A percentile compares a stretch with the other conserved stretches of the same genome.
Evolutionary conservation across 345 rosid species (phyloP).

Genomic region (Bruguiera sexangula): DNA sequence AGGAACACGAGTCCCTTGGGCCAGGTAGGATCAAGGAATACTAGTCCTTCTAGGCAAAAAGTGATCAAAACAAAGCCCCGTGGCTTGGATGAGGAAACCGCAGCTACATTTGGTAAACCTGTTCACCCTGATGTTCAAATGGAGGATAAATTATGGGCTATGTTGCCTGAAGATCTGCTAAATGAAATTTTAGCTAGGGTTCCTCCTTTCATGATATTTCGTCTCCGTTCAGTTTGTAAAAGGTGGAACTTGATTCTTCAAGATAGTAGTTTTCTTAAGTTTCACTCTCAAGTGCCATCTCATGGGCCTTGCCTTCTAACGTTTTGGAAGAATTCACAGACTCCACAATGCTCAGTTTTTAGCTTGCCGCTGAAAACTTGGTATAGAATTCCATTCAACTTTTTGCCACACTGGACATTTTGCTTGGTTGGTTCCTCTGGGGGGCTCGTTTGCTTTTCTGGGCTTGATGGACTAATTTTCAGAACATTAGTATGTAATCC

Average conservation of each 20-base stretch:
- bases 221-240: constrained; percentile 80
- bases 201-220: constrained; percentile 90
- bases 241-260: constrained; percentile 91
- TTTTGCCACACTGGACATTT: constrained; percentile 91
- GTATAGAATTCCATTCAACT: constrained; percentile 83
- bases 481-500: constrained; percentile 87
- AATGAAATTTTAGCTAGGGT: constrained; percentile 86
- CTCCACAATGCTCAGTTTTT: constrained; percentile 81
- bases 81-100: constrained; percentile 87
- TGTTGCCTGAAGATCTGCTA: constrained; percentile 92
- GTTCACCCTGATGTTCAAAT: constrained; percentile 66
- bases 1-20: constrained; percentile 76
- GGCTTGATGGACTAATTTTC: constrained; percentile 79
- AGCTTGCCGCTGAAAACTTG: constrained; percentile 87
- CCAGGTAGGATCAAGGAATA: constrained; percentile 73
- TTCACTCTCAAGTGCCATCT: constrained; percentile 55
- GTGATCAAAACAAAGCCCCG: constrained; percentile 88
- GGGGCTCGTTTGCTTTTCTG: constrained; percentile 90
- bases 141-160: constrained; percentile 92
- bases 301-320: constrained; percentile 93
- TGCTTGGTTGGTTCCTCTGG: constrained; percentile 95
- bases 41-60: constrained; percentile 83
- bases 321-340: constrained; percentile 87
- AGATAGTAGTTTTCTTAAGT: constrained; percentile 78
- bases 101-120: constrained; percentile 71